Percentiles rank a stretch among this genome's conserved stretches.
Conservation (phyloP, 1,284 basidiomycete species). For the Cutaneotrichosporon cutaneum region DNA sequence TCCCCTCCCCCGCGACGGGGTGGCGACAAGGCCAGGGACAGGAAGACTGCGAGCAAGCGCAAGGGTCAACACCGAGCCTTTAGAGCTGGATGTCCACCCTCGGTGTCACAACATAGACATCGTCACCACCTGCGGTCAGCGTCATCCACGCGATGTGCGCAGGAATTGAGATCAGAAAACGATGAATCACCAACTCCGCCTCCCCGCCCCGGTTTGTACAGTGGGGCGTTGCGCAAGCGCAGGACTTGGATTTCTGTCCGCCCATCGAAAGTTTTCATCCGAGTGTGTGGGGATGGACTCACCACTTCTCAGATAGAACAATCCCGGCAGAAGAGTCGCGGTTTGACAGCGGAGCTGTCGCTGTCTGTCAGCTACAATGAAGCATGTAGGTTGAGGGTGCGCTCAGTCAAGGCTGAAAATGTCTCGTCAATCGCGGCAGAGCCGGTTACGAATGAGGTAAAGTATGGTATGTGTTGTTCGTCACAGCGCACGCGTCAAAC, state of each 20-base stretch:
- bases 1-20: conserved; percentile 6
- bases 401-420: conserved; percentile 53
- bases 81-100: conserved; percentile 1
- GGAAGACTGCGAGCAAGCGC: too few relatives aligned
- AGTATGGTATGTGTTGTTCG: conserved; percentile 48
- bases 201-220: conserved; percentile 51
- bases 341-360: neutral
- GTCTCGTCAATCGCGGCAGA: conserved; percentile 45
- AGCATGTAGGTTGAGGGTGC: conserved; percentile 17
- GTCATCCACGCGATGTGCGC: neutral
- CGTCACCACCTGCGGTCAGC: neutral
- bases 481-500: conserved; percentile 37
- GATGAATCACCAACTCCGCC: conserved; percentile 47
- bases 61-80: neutral
- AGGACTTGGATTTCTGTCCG: conserved; percentile 46
- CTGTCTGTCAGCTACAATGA: neutral
- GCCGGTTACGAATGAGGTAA: conserved; percentile 50
- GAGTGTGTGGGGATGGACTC: conserved; percentile 4
- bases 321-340: neutral
- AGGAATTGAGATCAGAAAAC: conserved; percentile 35
- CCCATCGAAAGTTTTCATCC: conserved; percentile 50
- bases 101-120: neutral
- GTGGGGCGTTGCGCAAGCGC: conserved; percentile 42
- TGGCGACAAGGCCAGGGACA: neutral
- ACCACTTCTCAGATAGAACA: neutral